Evolutionary conservation across 164 flowering plant species (phyloP).

Genomic region (Tinospora cordifolia): DNA sequence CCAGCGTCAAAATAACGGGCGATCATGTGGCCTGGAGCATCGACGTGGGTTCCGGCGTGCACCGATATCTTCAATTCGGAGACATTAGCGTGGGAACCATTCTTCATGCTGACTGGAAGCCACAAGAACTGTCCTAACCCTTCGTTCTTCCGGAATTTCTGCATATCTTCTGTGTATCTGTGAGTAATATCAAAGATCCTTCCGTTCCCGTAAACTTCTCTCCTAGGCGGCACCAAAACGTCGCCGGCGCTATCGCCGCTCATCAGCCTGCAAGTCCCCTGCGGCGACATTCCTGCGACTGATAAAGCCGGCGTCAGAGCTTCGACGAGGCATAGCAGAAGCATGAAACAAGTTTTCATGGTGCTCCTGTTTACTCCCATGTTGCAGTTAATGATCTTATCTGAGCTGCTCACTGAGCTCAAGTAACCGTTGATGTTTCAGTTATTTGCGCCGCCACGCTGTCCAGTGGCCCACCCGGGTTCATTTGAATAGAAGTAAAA

Average conservation of each 20-base stretch:
- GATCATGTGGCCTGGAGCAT: constrained; percentile 77
- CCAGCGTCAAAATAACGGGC: constrained; percentile 82
- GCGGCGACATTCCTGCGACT: no score
- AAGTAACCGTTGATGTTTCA: no score
- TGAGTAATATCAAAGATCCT: constrained; percentile 75
- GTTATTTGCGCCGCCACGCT: no score
- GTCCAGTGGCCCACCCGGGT: no score
- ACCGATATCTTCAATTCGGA: constrained; percentile 65
- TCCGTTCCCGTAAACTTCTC: constrained; percentile 28
- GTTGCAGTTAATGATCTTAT: no score
- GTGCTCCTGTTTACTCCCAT: no score
- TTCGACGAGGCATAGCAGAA: no score
- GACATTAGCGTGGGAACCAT: constrained; percentile 63
- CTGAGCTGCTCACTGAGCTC: no score
- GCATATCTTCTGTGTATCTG: constrained; percentile 41
- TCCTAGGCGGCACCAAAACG: constrained; percentile 14
- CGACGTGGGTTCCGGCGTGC: constrained; percentile 93
- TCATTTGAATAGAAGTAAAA: no score
- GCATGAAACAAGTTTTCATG: no score
- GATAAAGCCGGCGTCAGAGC: no score
- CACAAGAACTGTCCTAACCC: constrained; percentile 64
- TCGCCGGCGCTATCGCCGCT: neutral
- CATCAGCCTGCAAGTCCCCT: no score
- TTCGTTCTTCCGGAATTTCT: constrained; percentile 34
- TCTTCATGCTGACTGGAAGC: constrained; percentile 68